phyloP scores from a whole-genome alignment of 768 basidiomycete genomes.

The Collybia sp. region DNA sequence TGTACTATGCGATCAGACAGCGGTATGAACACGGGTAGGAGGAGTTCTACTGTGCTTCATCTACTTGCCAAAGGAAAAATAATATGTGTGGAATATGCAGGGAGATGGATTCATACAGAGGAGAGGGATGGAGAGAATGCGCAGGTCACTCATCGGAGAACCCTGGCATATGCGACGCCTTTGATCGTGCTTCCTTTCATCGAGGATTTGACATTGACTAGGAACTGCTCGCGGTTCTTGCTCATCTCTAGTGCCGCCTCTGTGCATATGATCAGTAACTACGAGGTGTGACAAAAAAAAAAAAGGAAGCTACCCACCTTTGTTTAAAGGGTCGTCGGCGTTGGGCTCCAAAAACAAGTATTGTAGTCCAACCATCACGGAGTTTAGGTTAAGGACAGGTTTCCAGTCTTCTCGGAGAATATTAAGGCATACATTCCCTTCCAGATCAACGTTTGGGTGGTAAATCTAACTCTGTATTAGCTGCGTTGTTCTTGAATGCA shows the following conservation, averaged over 20 bases:
- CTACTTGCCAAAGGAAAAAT: slow-evolving; percentile 25
- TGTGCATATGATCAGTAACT: slow-evolving; percentile 30
- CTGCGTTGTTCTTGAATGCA: not conserved
- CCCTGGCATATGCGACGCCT: slow-evolving; percentile 76
- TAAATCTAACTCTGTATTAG: slow-evolving; percentile 65
- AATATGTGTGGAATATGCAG: slow-evolving; percentile 12
- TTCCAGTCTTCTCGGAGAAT: slow-evolving; percentile 99
- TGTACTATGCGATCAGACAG: slow-evolving; percentile 2
- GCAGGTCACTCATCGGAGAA: slow-evolving; percentile 41
- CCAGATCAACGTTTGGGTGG: slow-evolving; percentile 96
- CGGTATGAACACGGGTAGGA: slow-evolving; percentile 2
- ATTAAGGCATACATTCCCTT: slow-evolving; percentile 98
- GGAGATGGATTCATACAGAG: slow-evolving; percentile 9
- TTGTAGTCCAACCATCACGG: slow-evolving; percentile 97
- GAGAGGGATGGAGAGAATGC: slow-evolving; percentile 3
- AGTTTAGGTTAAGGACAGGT: slow-evolving; percentile 94
- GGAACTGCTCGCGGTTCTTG: slow-evolving; percentile 80
- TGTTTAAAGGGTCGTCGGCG: slow-evolving; percentile 97
- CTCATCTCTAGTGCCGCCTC: slow-evolving; percentile 96
- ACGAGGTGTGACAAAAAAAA: not conserved
- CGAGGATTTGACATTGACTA: slow-evolving; percentile 78
- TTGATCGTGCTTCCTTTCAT: slow-evolving; percentile 82
- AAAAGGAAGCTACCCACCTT: slow-evolving; percentile 54
- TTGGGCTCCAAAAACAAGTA: slow-evolving; percentile 99
- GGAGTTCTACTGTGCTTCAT: slow-evolving; percentile 27